Conservation (phyloP, 1,284 basidiomycete genomes). For the Melampsora abietis-canadensis region DNA sequence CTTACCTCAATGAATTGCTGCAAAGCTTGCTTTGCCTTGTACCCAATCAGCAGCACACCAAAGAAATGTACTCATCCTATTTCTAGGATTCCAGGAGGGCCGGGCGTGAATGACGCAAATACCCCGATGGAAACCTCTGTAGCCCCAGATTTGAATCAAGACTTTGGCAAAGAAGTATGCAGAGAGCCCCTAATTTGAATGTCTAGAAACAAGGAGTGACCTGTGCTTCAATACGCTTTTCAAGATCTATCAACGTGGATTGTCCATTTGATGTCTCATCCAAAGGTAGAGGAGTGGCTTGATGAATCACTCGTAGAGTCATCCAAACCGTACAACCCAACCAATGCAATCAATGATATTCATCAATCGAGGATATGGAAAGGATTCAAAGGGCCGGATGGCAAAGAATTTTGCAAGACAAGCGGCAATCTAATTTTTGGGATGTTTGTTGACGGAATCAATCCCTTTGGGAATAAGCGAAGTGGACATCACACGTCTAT, state of each 20-base stretch:
- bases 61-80: no score
- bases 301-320: constrained; percentile 1
- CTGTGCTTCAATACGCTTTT: neutral
- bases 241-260: constrained; percentile 17
- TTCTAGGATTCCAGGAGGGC: no score
- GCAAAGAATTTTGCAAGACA: neutral
- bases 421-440: constrained; percentile 4
- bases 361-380: constrained; percentile 15
- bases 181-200: no score
- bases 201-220: constrained; percentile 55
- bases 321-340: neutral
- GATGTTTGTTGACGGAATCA: constrained; percentile 26
- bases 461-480: constrained; percentile 21
- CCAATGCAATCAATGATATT: neutral
- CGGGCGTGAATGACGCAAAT: no score
- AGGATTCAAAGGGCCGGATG: neutral
- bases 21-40: constrained; percentile 21
- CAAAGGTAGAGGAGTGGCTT: constrained; percentile 1
- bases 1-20: constrained; percentile 13
- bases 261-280: neutral
- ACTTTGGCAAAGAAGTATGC: no score
- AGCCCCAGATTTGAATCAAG: no score
- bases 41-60: constrained; percentile 8
- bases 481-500: constrained; percentile 16
- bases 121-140: no score